Conservation (phyloP, 148 eudicot species). For the Silene uniflora region DNA sequence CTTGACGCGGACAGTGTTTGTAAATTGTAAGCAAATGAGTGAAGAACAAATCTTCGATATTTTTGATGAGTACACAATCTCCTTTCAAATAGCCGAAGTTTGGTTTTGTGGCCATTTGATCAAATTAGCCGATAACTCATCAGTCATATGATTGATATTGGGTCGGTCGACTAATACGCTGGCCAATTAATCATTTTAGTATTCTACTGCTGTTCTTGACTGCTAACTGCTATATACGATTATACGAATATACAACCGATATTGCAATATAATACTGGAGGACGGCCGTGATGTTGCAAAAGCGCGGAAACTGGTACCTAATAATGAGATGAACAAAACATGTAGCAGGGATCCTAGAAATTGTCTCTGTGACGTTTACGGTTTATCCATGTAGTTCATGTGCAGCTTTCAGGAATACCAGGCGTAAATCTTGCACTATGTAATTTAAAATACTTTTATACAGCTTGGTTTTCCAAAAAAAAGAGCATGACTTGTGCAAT, state of each 20-base stretch:
- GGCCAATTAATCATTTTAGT: background rate
- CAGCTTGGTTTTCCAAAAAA: constrained; percentile 22
- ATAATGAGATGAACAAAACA: background rate
- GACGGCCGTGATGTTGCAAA: background rate
- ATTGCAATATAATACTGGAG: background rate
- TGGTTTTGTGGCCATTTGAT: too few species aligned
- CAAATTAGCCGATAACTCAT: too few species aligned
- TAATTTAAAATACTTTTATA: constrained; percentile 2
- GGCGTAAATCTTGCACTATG: constrained; percentile 21
- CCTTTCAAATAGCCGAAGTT: background rate
- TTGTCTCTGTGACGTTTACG: background rate
- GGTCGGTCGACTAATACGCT: background rate
- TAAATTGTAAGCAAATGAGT: too few species aligned
- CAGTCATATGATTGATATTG: too few species aligned
- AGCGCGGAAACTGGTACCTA: background rate
- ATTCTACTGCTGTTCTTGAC: too few species aligned
- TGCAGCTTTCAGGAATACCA: constrained; percentile 21
- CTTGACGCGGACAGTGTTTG: too few species aligned
- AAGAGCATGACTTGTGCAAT: background rate
- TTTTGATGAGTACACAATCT: background rate
- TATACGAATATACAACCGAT: background rate
- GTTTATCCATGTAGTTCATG: constrained; percentile 13
- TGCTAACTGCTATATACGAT: too few species aligned
- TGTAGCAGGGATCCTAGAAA: background rate
- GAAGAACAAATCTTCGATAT: background rate